phyloP scores from a whole-genome alignment of 2,329 filamentous ascomycete species.

The Colletotrichum navitas region DNA sequence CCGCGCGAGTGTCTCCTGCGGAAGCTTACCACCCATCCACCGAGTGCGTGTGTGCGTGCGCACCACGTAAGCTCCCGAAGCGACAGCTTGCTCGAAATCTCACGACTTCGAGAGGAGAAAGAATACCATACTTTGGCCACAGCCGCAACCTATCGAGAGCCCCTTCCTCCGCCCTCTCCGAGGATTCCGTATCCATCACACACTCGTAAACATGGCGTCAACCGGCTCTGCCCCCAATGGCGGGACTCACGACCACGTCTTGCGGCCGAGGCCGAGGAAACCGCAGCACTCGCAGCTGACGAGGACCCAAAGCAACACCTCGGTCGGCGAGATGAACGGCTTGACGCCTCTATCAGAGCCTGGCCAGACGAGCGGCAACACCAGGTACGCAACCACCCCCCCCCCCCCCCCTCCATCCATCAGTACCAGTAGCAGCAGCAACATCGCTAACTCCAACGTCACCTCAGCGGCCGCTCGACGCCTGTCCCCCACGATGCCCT shows the following conservation, averaged over 20 bases:
- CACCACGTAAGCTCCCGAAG: not conserved
- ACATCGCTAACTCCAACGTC: constrained; percentile 8
- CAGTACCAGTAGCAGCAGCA: not conserved
- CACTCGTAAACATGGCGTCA: constrained; percentile 26
- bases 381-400: constrained; percentile 27
- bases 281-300: constrained; percentile 58
- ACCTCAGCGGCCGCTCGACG: constrained; percentile 80
- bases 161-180: not conserved
- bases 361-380: constrained; percentile 39
- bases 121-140: not conserved
- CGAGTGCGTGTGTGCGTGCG: not conserved
- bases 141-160: not conserved
- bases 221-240: constrained; percentile 35
- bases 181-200: not conserved
- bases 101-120: not conserved
- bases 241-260: constrained; percentile 54
- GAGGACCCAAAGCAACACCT: constrained; percentile 40
- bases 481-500: constrained; percentile 90
- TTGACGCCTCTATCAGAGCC: constrained; percentile 32
- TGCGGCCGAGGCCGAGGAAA: constrained; percentile 65
- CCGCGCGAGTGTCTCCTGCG: not conserved
- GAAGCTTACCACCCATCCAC: not conserved
- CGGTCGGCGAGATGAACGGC: constrained; percentile 32
- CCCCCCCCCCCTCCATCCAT: not conserved
- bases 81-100: not conserved